Evolutionary conservation across 2,329 filamentous ascomycete species (phyloP).

Genomic region (Neopestalotiopsis sp.): DNA sequence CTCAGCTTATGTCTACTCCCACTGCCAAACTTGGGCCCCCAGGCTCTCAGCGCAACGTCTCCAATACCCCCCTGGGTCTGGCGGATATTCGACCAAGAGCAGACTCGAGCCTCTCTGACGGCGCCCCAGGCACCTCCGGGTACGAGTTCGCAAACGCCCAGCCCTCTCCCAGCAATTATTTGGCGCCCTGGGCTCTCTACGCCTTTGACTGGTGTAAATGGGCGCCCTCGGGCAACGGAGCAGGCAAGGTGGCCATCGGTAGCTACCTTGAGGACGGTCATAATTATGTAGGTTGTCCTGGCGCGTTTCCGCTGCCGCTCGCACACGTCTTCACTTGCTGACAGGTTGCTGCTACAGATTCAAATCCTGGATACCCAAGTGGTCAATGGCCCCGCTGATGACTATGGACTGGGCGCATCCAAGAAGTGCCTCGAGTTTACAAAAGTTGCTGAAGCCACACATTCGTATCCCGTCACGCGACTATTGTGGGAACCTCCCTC

Average conservation of each 20-base stretch:
- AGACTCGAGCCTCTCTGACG: slow-evolving; percentile 80
- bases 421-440: slow-evolving; percentile 86
- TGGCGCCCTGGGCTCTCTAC: slow-evolving; percentile 94
- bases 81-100: slow-evolving; percentile 89
- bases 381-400: slow-evolving; percentile 70
- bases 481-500: slow-evolving; percentile 96
- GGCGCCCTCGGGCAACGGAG: slow-evolving; percentile 79
- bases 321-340: neutral
- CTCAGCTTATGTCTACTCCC: slow-evolving; percentile 69
- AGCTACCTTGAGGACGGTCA: slow-evolving; percentile 98
- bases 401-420: slow-evolving; percentile 71
- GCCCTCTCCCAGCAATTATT: slow-evolving; percentile 85
- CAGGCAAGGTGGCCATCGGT: slow-evolving; percentile 91
- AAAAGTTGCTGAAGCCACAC: slow-evolving; percentile 93
- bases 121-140: slow-evolving; percentile 63
- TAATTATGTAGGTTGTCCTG: slow-evolving; percentile 76
- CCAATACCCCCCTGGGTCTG: slow-evolving; percentile 88
- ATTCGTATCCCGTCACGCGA: slow-evolving; percentile 95
- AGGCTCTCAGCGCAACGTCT: slow-evolving; percentile 66
- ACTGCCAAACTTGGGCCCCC: slow-evolving; percentile 62
- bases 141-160: slow-evolving; percentile 71
- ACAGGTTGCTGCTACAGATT: slow-evolving; percentile 63
- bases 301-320: slow-evolving; percentile 4
- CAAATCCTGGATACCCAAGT: slow-evolving; percentile 95
- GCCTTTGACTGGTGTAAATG: slow-evolving; percentile 99